Percentiles rank a stretch among this genome's conserved stretches.
These are phyloP conservation scores for Rhytidhysteron rufulum DNA, from an alignment of 2,329 filamentous ascomycete species.

Conservation along the genomic window DNA sequence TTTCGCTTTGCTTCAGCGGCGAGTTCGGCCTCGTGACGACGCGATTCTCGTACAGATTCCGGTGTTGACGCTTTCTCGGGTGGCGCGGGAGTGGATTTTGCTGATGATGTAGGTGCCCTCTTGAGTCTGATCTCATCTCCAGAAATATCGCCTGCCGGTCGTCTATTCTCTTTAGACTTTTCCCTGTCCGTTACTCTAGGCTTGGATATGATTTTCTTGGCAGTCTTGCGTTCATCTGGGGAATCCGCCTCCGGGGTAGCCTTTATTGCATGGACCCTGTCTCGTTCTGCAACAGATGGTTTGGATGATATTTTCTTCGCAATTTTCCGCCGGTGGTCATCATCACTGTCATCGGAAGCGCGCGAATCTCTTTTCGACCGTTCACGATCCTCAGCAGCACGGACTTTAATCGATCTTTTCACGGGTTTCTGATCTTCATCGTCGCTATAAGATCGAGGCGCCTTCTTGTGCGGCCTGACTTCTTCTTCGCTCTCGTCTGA, in stretches of 20 bases:
- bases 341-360: constrained; percentile 29
- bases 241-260: constrained; percentile 32
- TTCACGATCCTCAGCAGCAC: constrained; percentile 27
- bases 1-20: constrained; percentile 19
- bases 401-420: constrained; percentile 29
- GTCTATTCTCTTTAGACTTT: constrained; percentile 23
- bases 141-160: constrained; percentile 27
- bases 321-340: constrained; percentile 21
- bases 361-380: constrained; percentile 18
- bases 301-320: constrained; percentile 23
- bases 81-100: constrained; percentile 32
- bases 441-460: constrained; percentile 30
- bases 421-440: constrained; percentile 30
- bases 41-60: constrained; percentile 26
- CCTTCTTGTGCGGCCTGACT: constrained; percentile 31
- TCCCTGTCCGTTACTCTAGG: constrained; percentile 26
- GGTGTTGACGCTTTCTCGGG: constrained; percentile 31
- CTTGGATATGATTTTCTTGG: constrained; percentile 28
- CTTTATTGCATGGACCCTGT: constrained; percentile 22
- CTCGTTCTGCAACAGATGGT: constrained; percentile 3
- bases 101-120: constrained; percentile 30
- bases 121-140: constrained; percentile 25
- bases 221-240: constrained; percentile 28
- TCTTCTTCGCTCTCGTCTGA: constrained; percentile 35
- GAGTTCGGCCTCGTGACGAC: constrained; percentile 30